Evolutionary conservation across 176 grass and related monocot species (phyloP), one percentile per base, ranked within the genome.

Genomic region (Alopecurus myosuroides): DNA sequence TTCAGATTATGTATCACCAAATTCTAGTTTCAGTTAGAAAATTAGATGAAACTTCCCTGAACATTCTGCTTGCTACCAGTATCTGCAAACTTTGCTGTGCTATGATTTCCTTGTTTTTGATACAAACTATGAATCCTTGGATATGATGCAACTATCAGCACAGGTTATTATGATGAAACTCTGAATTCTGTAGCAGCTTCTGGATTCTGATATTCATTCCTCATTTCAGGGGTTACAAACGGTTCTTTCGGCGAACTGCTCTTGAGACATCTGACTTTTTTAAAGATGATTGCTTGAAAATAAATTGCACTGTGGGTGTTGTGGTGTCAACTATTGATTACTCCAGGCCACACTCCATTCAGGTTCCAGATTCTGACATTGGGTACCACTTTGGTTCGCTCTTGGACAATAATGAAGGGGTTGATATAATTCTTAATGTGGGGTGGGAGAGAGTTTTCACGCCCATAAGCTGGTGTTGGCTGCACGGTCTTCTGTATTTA

Each of bases 241-340:
- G 95, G 26, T 94, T 98, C 72, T 98, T 93, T 86, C 85, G 92
- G 25, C 86, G 90, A 81, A 88, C 90, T 52, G 88, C 85, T 64
- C 95, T 98, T 79, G 95, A 98, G 73, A 89, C 76, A 31, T 98
- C 95, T 60, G 90, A 95, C 79, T 98, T 91, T 84, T 82, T 98
- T 31, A 95, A 93, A 87, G 92, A 98, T 12, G 95, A 98, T 69
- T 98, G 95, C 73, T 82, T 98, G 86, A 98, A 94, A 81, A 98
- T 98, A 84, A 95, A 98, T 86, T 98, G 95, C 45, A 98, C 95
- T 55, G 92, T 98, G 81, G 90, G 92, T 89, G 95, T 95, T 78
- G 95, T 95, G 76, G 88, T 98, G 34, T 93, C 93, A 60, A 88
- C 85, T 82, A 90, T 90, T 66, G 92, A 95, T 88, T 84, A 88